Conservation (phyloP, 176 grass and related monocot species). For the Oryza glaberrima region DNA sequence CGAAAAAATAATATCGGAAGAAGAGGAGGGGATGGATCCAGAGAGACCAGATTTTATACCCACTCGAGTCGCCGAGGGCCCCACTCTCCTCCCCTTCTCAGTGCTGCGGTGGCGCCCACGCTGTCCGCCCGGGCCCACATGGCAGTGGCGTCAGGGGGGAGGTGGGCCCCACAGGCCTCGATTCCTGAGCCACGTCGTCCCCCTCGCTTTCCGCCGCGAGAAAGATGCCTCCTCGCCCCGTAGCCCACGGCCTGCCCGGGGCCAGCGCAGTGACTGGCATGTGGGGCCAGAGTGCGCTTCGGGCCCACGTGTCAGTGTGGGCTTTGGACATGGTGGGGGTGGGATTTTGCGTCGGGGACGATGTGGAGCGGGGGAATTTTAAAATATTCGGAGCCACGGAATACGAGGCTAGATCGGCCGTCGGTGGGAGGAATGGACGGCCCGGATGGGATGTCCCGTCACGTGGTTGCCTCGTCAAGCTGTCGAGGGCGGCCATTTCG, state of each 20-base stretch:
- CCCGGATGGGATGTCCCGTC: constrained; percentile 19
- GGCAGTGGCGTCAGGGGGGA: neutral
- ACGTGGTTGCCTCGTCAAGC: constrained; percentile 37
- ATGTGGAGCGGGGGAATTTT: neutral
- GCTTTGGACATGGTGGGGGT: too few species aligned
- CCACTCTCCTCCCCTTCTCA: neutral
- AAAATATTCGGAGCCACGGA: constrained; percentile 10
- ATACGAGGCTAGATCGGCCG: constrained; percentile 45
- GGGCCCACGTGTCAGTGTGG: neutral
- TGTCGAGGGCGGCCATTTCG: neutral
- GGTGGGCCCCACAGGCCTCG: constrained; percentile 22
- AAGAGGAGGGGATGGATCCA: constrained; percentile 11
- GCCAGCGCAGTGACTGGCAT: neutral
- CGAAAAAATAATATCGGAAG: constrained; percentile 27
- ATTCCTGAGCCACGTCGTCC: neutral
- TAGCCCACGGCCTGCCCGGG: neutral
- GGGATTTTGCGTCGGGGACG: neutral
- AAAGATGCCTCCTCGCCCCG: constrained; percentile 30
- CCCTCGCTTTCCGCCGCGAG: constrained; percentile 33
- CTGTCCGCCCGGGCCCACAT: neutral
- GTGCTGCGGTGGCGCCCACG: neutral
- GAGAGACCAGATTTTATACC: constrained; percentile 31
- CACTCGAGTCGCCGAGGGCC: neutral
- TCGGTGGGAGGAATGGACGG: constrained; percentile 41
- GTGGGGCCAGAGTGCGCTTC: accelerated